Evolutionary conservation across 345 rosid genomes (phyloP).

Genomic region (Eucalyptus urophylla): DNA sequence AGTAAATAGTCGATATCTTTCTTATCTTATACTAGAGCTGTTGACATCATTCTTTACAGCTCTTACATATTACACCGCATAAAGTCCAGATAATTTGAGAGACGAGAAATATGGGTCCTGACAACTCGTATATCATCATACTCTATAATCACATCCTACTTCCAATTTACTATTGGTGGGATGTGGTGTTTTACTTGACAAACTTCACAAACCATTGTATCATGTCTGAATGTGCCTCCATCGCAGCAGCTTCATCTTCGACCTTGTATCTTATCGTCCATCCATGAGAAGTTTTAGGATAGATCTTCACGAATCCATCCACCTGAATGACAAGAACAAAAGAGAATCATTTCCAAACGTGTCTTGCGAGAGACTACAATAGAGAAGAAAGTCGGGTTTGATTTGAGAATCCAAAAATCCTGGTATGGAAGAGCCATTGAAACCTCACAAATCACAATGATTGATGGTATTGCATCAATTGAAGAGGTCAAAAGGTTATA

Average conservation of each 20-base stretch:
- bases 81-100: too few relatives aligned
- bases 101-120: too few relatives aligned
- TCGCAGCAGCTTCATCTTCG: conserved; percentile 41
- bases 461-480: background rate
- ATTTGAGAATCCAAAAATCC: background rate
- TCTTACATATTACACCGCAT: too few relatives aligned
- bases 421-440: background rate
- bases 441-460: background rate
- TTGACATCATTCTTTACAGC: too few relatives aligned
- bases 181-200: conserved; percentile 23
- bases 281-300: conserved; percentile 57
- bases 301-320: conserved; percentile 49
- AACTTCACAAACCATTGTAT: conserved; percentile 46
- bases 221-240: conserved; percentile 57
- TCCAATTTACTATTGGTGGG: background rate
- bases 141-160: background rate
- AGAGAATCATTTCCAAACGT: background rate
- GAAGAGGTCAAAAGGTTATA: background rate
- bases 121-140: too few relatives aligned
- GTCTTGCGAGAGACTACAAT: background rate
- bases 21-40: background rate
- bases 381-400: background rate
- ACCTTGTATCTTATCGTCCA: conserved; percentile 57
- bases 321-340: conserved; percentile 17
- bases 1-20: background rate